Conservation (phyloP, 2,329 filamentous ascomycete species). For the Fusarium sp. region DNA sequence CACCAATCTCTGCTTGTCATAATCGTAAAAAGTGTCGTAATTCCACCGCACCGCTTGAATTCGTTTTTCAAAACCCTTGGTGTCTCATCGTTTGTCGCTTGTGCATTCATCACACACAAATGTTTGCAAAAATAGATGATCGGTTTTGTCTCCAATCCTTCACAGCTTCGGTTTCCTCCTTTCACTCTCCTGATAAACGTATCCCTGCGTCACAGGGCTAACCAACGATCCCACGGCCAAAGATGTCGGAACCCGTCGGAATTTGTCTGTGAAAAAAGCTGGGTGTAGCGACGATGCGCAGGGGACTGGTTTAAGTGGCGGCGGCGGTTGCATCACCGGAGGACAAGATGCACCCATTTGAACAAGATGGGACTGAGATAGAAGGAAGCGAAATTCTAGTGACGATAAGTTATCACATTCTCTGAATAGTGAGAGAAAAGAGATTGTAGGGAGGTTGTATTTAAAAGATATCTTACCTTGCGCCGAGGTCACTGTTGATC, state of each 20-base stretch:
- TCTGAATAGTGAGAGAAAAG: constrained; percentile 9
- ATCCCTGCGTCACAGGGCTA: constrained; percentile 71
- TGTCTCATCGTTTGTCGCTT: constrained; percentile 1
- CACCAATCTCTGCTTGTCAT: neutral
- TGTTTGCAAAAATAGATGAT: neutral
- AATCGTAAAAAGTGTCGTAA: constrained; percentile 10
- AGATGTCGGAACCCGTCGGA: constrained; percentile 67
- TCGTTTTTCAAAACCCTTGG: neutral
- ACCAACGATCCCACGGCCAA: constrained; percentile 38
- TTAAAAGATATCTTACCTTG: constrained; percentile 1
- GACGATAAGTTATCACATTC: constrained; percentile 27
- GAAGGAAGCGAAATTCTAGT: too few species aligned
- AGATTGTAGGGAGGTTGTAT: neutral
- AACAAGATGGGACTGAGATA: too few species aligned
- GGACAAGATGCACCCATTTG: constrained; percentile 38
- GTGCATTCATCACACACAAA: neutral
- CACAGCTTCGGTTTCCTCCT: constrained; percentile 54
- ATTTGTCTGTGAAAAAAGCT: constrained; percentile 78
- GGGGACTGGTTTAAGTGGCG: constrained; percentile 20
- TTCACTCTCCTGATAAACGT: constrained; percentile 67
- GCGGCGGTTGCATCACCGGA: constrained; percentile 28
- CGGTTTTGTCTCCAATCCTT: constrained; percentile 33
- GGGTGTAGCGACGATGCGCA: constrained; percentile 73
- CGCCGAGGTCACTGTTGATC: constrained; percentile 35
- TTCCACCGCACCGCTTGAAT: neutral